A percentile compares a stretch with the other conserved stretches of the same genome.
These are phyloP conservation scores for Aeschynomene evenia DNA, from an alignment of 306 rosid species.

Conservation along the genomic window DNA sequence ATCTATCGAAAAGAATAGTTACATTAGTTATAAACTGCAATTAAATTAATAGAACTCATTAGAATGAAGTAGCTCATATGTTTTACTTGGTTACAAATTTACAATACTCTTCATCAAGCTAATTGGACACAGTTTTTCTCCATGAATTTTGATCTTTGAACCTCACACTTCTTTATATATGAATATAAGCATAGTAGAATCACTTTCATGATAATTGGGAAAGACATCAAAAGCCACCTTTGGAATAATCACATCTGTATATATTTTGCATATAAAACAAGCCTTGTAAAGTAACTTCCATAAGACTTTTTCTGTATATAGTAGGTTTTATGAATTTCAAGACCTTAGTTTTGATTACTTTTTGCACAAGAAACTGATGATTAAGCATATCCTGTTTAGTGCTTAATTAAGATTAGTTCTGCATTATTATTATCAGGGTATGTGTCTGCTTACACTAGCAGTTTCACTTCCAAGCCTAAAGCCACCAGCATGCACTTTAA, in stretches of 20 bases:
- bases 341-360: background rate
- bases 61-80: background rate
- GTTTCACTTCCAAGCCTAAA: slow-evolving; percentile 48
- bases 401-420: no score
- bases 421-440: slow-evolving; percentile 49
- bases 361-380: background rate
- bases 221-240: background rate
- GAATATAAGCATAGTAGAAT: background rate
- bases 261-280: background rate
- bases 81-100: background rate
- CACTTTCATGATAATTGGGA: background rate
- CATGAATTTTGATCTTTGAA: background rate
- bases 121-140: background rate
- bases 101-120: background rate
- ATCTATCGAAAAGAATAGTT: no score
- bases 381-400: background rate
- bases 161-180: background rate
- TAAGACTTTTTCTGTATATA: background rate
- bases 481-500: slow-evolving; percentile 40
- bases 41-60: background rate
- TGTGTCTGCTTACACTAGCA: slow-evolving; percentile 47
- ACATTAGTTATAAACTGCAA: background rate
- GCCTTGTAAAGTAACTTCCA: background rate
- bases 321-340: background rate
- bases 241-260: background rate